Percentiles rank a stretch among this genome's conserved stretches.
phyloP scores from a whole-genome alignment of 2,329 filamentous ascomycete species.

The Mycosphaerella sp. region DNA sequence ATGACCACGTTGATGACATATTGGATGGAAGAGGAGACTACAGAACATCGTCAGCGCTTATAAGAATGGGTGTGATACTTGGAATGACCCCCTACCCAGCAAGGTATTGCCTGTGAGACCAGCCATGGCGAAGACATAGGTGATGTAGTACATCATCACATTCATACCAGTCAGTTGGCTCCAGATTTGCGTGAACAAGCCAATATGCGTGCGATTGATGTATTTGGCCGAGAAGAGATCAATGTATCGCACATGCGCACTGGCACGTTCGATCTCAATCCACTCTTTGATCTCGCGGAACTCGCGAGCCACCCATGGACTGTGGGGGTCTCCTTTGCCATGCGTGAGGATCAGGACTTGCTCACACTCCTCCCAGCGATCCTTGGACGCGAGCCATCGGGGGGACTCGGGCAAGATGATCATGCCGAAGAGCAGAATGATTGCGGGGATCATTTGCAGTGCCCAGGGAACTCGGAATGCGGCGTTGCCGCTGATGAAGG shows the following conservation, averaged over 20 bases:
- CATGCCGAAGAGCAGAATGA: conserved; percentile 43
- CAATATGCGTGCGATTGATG: conserved; percentile 66
- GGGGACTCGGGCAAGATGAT: conserved; percentile 61
- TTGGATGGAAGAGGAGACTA: conserved; percentile 61
- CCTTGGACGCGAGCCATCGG: conserved; percentile 59
- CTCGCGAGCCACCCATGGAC: conserved; percentile 58
- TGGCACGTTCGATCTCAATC: conserved; percentile 64
- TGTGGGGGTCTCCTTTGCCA: conserved; percentile 41
- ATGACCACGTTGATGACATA: conserved; percentile 72
- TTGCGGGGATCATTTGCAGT: conserved; percentile 46
- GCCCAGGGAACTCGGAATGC: conserved; percentile 31
- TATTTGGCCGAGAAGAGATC: conserved; percentile 69
- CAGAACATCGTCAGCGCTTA: too few species aligned
- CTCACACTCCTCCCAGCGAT: conserved; percentile 57
- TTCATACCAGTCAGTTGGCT: conserved; percentile 54
- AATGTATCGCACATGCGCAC: conserved; percentile 62
- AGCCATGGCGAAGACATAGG: conserved; percentile 66
- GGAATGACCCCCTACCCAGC: conserved; percentile 35
- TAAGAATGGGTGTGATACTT: too few species aligned
- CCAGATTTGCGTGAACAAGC: conserved; percentile 69
- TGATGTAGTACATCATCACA: conserved; percentile 25
- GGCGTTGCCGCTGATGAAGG: conserved; percentile 52
- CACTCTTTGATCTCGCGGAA: conserved; percentile 60
- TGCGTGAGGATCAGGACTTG: conserved; percentile 58
- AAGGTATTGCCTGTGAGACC: conserved; percentile 51